Percentiles rank a stretch among this genome's conserved stretches.
Evolutionary conservation across 208 protist genomes (phyloP).

Genomic region (Trichomonas vaginalis): DNA sequence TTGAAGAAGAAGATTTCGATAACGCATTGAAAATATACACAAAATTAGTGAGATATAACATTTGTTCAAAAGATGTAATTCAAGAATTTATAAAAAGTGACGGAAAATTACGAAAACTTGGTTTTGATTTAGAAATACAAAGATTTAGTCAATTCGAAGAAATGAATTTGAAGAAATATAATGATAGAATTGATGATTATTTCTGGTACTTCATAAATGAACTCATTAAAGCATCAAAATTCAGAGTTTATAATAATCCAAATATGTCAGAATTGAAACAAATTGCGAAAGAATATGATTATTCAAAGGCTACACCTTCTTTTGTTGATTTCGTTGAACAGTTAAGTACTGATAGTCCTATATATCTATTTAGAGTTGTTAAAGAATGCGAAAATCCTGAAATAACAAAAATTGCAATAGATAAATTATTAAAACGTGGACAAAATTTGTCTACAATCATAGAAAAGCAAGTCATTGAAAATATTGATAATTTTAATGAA

Average conservation of each 20-base stretch:
- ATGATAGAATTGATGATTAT: not conserved
- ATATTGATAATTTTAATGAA: not conserved
- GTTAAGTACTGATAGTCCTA: not conserved
- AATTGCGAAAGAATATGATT: not conserved
- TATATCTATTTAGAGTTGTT: not conserved
- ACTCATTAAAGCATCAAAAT: not conserved
- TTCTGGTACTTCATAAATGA: not conserved
- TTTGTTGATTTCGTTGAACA: not conserved
- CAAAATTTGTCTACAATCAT: not conserved
- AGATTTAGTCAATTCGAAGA: not conserved
- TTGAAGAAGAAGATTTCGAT: not conserved
- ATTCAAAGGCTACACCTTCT: not conserved
- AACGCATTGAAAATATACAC: not conserved
- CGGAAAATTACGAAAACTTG: not conserved
- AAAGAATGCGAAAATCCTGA: not conserved
- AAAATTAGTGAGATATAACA: not conserved
- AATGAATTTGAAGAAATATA: not conserved
- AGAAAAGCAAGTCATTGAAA: not conserved
- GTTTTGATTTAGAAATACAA: not conserved
- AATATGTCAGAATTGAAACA: not conserved
- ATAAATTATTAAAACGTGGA: not conserved
- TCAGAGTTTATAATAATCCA: not conserved
- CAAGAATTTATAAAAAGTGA: not conserved
- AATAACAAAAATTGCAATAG: not conserved
- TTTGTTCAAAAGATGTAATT: not conserved